A percentile compares a stretch with the other conserved stretches of the same genome.
Evolutionary conservation across 345 rosid species (phyloP).

Genomic region (Salix purpurea): DNA sequence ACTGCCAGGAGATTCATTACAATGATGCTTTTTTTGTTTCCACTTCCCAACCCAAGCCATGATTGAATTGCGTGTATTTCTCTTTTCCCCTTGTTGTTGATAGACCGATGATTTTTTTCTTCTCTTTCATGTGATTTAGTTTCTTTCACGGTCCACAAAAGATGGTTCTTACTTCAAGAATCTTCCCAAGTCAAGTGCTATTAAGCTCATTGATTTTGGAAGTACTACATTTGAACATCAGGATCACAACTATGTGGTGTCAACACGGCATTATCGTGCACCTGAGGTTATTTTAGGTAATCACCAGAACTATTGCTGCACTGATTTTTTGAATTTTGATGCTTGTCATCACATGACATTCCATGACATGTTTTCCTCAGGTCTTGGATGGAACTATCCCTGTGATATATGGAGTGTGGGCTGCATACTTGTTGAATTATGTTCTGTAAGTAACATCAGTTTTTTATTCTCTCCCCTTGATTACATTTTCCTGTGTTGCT

Average conservation of each 20-base stretch:
- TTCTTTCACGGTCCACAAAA: constrained; percentile 57
- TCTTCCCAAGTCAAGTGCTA: constrained; percentile 78
- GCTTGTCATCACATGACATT: constrained; percentile 4
- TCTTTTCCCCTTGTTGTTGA: background rate
- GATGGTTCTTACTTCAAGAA: constrained; percentile 73
- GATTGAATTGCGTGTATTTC: background rate
- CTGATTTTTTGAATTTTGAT: background rate
- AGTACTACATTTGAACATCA: constrained; percentile 78
- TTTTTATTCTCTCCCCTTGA: background rate
- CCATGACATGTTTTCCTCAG: constrained; percentile 25
- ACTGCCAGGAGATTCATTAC: background rate
- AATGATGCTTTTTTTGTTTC: background rate
- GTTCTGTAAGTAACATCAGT: constrained; percentile 51
- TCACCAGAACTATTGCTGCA: background rate
- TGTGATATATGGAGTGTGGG: constrained; percentile 82
- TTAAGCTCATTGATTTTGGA: constrained; percentile 84
- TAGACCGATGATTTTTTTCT: background rate
- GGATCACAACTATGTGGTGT: constrained; percentile 75
- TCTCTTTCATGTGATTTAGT: constrained; percentile 24
- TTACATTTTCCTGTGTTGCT: background rate
- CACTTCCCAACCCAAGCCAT: background rate
- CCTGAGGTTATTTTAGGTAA: constrained; percentile 79
- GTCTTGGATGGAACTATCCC: constrained; percentile 81
- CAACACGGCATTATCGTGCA: constrained; percentile 82
- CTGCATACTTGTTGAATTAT: constrained; percentile 74